Evolutionary conservation across 2,329 filamentous ascomycete genomes (phyloP), one percentile per base, ranked within the genome.

Genomic region (Penicillium occitanis): DNA sequence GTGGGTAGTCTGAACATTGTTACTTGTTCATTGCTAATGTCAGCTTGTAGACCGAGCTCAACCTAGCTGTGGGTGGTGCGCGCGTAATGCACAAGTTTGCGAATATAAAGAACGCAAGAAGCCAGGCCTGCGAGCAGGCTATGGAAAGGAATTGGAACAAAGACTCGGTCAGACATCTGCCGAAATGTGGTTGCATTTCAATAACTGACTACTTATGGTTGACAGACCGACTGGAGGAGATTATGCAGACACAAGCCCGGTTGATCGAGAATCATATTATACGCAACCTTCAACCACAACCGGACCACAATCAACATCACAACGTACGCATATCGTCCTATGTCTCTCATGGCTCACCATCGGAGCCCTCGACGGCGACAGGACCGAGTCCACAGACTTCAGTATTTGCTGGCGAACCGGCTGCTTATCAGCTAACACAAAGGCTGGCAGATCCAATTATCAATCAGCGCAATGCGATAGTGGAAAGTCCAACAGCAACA

Each of bases 101-200:
- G 86, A 90, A 74, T 91, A 91, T 74, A 87, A 86, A 68, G 88
- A 90, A 71, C 83, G 89, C 50, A 90, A 90, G 78, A 91, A 90
- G 74, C 88, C 89, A 7, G 89, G 89, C 2, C 81, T 86, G 44
- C 80, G 86, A 35, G 85, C 87, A 70, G 87, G 87, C 2, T 92
- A 92, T 75, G 90, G 90, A 17, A 86, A 89, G 64, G 90, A 92
- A 76, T 79, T 92, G 33, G 90, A 92, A 75, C 88, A 91, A 71
- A 85, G 90, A 44, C 84, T 92, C 48, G 78, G 79, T 80, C 73
- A 35, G 53, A 46, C 28, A 46, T 60, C 7, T 46, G 40, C 8
- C 33, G 11, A 25, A 25, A 25, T 25, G 25, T 25, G 2, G 4
- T 25, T 25, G 2, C 3, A 25, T 25, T 25, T 25, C 28, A 53